A percentile compares a stretch with the other conserved stretches of the same genome.
These are phyloP conservation scores for Pulicaria dysenterica DNA, from an alignment of 129 eudicot species.

Conservation along the genomic window DNA sequence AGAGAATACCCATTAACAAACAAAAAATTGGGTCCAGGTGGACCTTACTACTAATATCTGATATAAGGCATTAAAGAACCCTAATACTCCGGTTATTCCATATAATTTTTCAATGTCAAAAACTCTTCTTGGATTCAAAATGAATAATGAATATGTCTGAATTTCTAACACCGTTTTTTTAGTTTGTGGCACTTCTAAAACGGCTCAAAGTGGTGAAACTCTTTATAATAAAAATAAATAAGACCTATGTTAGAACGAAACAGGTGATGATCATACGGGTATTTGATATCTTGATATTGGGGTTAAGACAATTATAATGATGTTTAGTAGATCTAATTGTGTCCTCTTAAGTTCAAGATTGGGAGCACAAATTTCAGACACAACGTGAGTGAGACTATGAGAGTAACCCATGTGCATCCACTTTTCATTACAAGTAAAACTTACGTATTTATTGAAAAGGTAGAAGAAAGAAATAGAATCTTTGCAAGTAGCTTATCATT, in stretches of 20 bases:
- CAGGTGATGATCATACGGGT: neutral
- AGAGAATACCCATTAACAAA: conserved; percentile 4
- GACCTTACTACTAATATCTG: neutral
- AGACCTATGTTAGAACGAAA: neutral
- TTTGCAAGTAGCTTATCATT: neutral
- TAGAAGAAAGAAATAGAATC: too few relatives aligned
- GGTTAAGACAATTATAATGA: too few relatives aligned
- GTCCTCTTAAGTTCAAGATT: too few relatives aligned
- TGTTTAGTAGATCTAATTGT: too few relatives aligned
- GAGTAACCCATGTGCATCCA: conserved; percentile 4
- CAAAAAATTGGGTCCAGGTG: neutral
- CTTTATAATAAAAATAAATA: neutral
- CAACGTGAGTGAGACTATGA: neutral
- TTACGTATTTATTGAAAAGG: too few relatives aligned
- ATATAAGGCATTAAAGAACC: conserved; percentile 1
- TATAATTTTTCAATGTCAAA: neutral
- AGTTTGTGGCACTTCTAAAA: conserved; percentile 12
- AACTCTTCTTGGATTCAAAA: neutral
- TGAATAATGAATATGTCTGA: neutral
- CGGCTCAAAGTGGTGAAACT: neutral
- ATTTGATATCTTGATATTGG: neutral
- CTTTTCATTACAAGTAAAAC: neutral
- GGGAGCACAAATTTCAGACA: too few relatives aligned
- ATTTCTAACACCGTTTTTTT: conserved; percentile 1
- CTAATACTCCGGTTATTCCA: neutral